Base-by-base conservation (phyloP, 2,329 filamentous ascomycete species). In the Pseudogymnoascus pannorum region DNA sequence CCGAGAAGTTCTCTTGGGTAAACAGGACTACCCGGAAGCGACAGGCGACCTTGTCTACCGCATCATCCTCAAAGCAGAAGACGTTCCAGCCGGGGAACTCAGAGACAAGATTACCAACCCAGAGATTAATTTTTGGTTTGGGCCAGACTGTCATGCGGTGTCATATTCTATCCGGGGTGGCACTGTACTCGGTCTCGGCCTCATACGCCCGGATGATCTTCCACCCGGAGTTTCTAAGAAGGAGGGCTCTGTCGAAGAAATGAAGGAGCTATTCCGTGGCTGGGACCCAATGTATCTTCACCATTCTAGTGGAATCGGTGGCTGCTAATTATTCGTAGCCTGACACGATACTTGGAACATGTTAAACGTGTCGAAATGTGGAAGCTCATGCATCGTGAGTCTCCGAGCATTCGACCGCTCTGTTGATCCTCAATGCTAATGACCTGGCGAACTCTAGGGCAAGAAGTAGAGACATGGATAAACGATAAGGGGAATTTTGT, bases 291-390 rank as follows among this genome's bases (percentile, higher is more conserved):
- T 86, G 48, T 54, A 7, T 1, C n/a, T 54, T 18, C 24, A 33
- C 5, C 16, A 33, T 20, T 54, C 48, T 9, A 20, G n/a, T 54
- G 33, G 9, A 54, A 12, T 9, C 2, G 11, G 9, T 11, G 33
- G 5, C 9, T 18, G 48, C 26, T 33, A 3, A 54, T 20, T 1
- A 31, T 12, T 54, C 48, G 20, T 54, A 54, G 48, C 54, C 60
- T 81, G 24, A 69, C 64, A 1, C 70, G 72, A 59, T 76, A 79
- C 54, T 64, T 78, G 11, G 72, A 73, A 2, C 77, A 79, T 44
- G 84, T 88, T 0, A 78, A 81, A 36, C 77, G 73, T 1, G 84
- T 88, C 0, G 80, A 85, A 38, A 89, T 89, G 71, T 90, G 87
- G 87, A 87, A 84, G 68, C 71, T 90, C 33, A 85, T 88, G 82